Evolutionary conservation across 257 asterid genomes (phyloP).

Genomic region (Hygrophila difformis): DNA sequence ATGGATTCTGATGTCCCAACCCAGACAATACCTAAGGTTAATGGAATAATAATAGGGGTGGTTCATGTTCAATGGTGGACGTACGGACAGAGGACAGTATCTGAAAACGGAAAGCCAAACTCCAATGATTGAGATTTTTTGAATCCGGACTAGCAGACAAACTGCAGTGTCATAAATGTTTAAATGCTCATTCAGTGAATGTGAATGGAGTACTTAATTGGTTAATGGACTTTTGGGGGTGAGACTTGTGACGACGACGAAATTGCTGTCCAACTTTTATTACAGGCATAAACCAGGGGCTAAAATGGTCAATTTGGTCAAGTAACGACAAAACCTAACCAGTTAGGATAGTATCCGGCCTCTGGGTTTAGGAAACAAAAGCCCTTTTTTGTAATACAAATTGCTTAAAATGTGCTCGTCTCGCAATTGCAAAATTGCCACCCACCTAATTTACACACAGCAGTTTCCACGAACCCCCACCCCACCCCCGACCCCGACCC

Average conservation of each 20-base stretch:
- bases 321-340: conserved; percentile 36
- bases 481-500: conserved; percentile 16
- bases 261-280: no score
- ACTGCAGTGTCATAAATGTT: conserved; percentile 3
- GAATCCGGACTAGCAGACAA: conserved; percentile 38
- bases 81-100: conserved; percentile 38
- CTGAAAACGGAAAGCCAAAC: no score
- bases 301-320: conserved; percentile 16
- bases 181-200: conserved; percentile 29
- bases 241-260: no score
- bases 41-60: conserved; percentile 2
- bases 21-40: conserved; percentile 1
- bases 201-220: not conserved
- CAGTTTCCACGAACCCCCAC: conserved; percentile 45
- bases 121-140: no score
- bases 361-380: conserved; percentile 12
- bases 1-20: not conserved
- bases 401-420: conserved; percentile 15
- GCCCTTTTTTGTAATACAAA: conserved; percentile 18
- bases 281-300: no score
- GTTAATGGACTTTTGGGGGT: no score
- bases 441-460: conserved; percentile 47
- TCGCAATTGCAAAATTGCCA: conserved; percentile 14
- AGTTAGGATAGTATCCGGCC: conserved; percentile 28
- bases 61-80: conserved; percentile 17